These are phyloP conservation scores for Malassezia globosa DNA, from an alignment of 1,284 basidiomycete genomes.

Conservation along the genomic window DNA sequence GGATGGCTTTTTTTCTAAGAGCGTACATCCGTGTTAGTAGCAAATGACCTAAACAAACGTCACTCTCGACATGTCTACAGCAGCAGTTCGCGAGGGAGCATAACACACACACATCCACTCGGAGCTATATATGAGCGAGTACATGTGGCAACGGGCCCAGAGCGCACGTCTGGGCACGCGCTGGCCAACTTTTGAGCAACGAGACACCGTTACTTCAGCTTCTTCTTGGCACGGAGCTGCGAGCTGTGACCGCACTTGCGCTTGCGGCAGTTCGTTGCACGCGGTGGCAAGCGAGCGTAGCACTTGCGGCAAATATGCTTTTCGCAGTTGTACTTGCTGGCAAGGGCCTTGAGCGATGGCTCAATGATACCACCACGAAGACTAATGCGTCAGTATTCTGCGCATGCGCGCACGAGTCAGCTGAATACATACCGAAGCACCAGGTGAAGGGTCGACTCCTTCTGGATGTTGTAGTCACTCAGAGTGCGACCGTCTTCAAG, in stretches of 20 bases:
- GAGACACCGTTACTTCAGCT: slow-evolving; percentile 64
- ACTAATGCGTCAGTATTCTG: slow-evolving; percentile 49
- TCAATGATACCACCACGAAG: slow-evolving; percentile 98
- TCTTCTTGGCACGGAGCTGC: slow-evolving; percentile 65
- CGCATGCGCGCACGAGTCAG: not conserved
- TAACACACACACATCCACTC: no score
- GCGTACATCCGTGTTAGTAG: no score
- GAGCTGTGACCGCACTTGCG: slow-evolving; percentile 46
- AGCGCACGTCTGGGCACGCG: not conserved
- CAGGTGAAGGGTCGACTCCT: slow-evolving; percentile 93
- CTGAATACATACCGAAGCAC: slow-evolving; percentile 62
- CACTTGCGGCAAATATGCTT: slow-evolving; percentile 93
- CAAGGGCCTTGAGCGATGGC: slow-evolving; percentile 92
- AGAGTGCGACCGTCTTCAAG: slow-evolving; percentile 43
- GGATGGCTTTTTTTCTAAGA: no score
- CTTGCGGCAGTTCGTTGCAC: slow-evolving; percentile 98
- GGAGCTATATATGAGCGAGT: slow-evolving; percentile 4
- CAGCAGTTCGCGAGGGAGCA: no score
- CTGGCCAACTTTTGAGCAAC: slow-evolving; percentile 9
- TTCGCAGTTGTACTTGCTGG: slow-evolving; percentile 61
- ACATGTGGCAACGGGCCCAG: slow-evolving; percentile 1
- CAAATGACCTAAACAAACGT: no score
- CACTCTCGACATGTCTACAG: slow-evolving; percentile 8
- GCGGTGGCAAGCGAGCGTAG: slow-evolving; percentile 96
- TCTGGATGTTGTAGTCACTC: slow-evolving; percentile 69